Evolutionary conservation across 352 stramenopile genomes (phyloP).

Genomic region (Globisporangium paroecandrum): DNA sequence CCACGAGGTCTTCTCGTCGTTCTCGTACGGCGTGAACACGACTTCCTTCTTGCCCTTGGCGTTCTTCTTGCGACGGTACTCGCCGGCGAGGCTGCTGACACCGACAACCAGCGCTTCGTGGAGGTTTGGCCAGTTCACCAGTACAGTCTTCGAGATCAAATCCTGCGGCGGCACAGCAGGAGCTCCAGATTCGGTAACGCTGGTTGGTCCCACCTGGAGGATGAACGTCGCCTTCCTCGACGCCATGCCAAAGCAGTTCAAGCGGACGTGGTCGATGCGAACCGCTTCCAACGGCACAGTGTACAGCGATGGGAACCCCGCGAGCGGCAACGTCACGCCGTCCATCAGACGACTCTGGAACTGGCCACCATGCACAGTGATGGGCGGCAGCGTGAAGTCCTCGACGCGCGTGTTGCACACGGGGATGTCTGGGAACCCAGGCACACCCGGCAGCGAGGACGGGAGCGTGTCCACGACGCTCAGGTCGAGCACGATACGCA

Average conservation of each 20-base stretch:
- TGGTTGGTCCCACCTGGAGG: constrained; percentile 43
- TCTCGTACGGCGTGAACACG: constrained; percentile 41
- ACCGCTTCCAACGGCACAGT: constrained; percentile 50
- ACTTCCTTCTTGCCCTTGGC: constrained; percentile 21
- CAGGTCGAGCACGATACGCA: constrained; percentile 87
- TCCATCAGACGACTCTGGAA: constrained; percentile 78
- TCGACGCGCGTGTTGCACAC: constrained; percentile 64
- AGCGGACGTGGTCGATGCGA: constrained; percentile 57
- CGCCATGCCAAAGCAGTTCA: constrained; percentile 96
- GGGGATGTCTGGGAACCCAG: constrained; percentile 60
- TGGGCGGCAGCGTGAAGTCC: constrained; percentile 49
- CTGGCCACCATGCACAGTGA: constrained; percentile 37
- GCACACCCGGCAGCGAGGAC: constrained; percentile 58
- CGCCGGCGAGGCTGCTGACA: constrained; percentile 59
- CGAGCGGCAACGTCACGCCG: constrained; percentile 63
- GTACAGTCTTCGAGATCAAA: constrained; percentile 70
- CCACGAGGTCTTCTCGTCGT: constrained; percentile 64
- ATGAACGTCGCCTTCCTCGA: constrained; percentile 79
- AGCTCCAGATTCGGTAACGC: constrained; percentile 21
- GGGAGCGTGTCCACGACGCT: constrained; percentile 60
- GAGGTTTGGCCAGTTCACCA: constrained; percentile 98
- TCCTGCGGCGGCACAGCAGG: constrained; percentile 27
- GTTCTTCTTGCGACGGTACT: constrained; percentile 45
- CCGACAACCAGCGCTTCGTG: constrained; percentile 92
- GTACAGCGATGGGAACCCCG: constrained; percentile 77